Evolutionary conservation across 2,329 filamentous ascomycete species (phyloP).

Genomic region (Mycosphaerelloides madeirae): DNA sequence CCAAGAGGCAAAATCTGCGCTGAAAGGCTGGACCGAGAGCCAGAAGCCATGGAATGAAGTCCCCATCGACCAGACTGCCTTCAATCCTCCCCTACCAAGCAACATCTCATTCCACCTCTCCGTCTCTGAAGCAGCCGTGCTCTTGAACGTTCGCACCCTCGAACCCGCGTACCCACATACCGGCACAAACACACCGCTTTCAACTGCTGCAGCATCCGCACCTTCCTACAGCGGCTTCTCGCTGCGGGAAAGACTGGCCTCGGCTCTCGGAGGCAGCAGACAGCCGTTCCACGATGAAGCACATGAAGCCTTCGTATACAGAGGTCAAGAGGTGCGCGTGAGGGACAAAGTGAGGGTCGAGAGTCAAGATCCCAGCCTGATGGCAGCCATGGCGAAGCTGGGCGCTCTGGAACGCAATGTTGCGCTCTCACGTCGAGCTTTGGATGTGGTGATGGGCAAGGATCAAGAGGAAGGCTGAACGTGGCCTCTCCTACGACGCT

Average conservation of each 20-base stretch:
- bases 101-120: constrained; percentile 68
- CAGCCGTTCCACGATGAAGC: constrained; percentile 57
- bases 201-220: constrained; percentile 7
- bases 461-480: constrained; percentile 37
- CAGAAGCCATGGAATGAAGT: constrained; percentile 54
- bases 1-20: constrained; percentile 53
- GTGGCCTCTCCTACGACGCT: no score
- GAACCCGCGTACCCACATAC: constrained; percentile 43
- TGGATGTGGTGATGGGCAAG: constrained; percentile 73
- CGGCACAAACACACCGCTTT: constrained; percentile 32
- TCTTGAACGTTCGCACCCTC: constrained; percentile 64
- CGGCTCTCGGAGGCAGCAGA: constrained; percentile 41
- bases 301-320: constrained; percentile 68
- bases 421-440: constrained; percentile 62
- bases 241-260: constrained; percentile 52
- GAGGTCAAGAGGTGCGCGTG: constrained; percentile 70
- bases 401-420: constrained; percentile 71
- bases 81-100: constrained; percentile 58
- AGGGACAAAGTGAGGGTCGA: constrained; percentile 86
- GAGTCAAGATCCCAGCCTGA: constrained; percentile 79
- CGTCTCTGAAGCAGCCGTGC: constrained; percentile 52
- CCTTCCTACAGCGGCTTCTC: constrained; percentile 51
- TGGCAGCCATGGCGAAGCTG: constrained; percentile 79
- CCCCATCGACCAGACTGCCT: constrained; percentile 52
- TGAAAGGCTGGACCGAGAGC: constrained; percentile 52